Evolutionary conservation across 768 basidiomycete species (phyloP).

Genomic region (Strobilomyces echinocephalus): DNA sequence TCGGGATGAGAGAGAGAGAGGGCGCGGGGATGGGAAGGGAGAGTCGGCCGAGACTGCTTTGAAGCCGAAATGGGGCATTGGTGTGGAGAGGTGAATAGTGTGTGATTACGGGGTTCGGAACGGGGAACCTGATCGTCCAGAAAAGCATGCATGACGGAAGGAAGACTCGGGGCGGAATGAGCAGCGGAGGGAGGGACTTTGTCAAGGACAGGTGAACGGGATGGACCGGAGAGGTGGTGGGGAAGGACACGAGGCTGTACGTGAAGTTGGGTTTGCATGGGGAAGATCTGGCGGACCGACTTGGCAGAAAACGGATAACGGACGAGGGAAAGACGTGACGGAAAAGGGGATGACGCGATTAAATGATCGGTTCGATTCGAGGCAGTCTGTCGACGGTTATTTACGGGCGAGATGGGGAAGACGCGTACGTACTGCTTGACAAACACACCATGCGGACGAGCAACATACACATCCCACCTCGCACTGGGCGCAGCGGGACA

Average conservation of each 20-base stretch:
- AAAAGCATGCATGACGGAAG: constrained; percentile 29
- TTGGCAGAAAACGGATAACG: constrained; percentile 13
- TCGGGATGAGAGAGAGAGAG: constrained; percentile 5
- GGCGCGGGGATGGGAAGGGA: constrained; percentile 17
- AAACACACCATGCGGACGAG: constrained; percentile 9
- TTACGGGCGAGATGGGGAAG: constrained; percentile 22
- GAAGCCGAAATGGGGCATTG: constrained; percentile 12
- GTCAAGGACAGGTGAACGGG: constrained; percentile 34
- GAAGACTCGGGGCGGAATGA: constrained; percentile 33
- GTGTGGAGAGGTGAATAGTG: constrained; percentile 13
- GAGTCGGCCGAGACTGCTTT: constrained; percentile 15
- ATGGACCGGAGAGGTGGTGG: constrained; percentile 24
- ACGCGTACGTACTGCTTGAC: constrained; percentile 21
- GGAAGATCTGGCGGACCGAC: constrained; percentile 15
- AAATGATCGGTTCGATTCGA: constrained; percentile 24
- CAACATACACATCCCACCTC: neutral
- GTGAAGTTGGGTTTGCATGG: constrained; percentile 26
- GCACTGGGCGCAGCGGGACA: neutral
- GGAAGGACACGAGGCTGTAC: constrained; percentile 20
- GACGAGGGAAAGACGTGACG: constrained; percentile 10
- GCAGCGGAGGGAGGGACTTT: constrained; percentile 26
- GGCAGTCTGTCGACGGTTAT: constrained; percentile 26
- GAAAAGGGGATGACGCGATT: constrained; percentile 19
- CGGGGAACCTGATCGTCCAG: constrained; percentile 32
- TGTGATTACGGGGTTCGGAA: constrained; percentile 31